A percentile compares a stretch with the other conserved stretches of the same genome.
Conservation (phyloP, 768 basidiomycete genomes). For the Mycena epipterygia region DNA sequence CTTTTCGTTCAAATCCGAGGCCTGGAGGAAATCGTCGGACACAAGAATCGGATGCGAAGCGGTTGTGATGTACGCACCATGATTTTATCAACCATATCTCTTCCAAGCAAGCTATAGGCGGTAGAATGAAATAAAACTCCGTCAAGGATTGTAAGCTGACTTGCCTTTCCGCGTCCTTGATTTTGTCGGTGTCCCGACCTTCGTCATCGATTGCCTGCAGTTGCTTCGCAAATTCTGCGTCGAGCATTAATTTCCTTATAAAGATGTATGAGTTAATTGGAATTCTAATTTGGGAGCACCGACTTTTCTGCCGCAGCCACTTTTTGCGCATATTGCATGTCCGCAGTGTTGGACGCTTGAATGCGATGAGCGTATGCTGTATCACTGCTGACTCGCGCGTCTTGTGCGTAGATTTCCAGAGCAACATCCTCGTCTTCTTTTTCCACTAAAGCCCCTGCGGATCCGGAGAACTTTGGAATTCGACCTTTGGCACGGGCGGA, state of each 20-base stretch:
- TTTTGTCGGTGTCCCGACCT: slow-evolving; percentile 42
- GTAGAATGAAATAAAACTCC: background rate
- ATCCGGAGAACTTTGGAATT: slow-evolving; percentile 37
- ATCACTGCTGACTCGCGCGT: slow-evolving; percentile 47
- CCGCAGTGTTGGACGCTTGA: slow-evolving; percentile 43
- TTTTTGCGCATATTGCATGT: slow-evolving; percentile 51
- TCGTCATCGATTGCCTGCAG: slow-evolving; percentile 48
- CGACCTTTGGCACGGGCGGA: slow-evolving; percentile 44
- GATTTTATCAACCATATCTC: slow-evolving; percentile 42
- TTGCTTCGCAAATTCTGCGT: slow-evolving; percentile 52
- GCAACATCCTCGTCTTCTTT: slow-evolving; percentile 45
- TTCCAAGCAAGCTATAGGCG: slow-evolving; percentile 43
- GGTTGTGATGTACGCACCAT: slow-evolving; percentile 32
- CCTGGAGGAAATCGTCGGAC: slow-evolving; percentile 34
- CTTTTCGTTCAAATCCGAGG: slow-evolving; percentile 44
- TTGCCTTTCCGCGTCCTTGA: slow-evolving; percentile 50
- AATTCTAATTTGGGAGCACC: background rate
- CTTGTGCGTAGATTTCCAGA: slow-evolving; percentile 43
- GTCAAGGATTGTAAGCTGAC: background rate
- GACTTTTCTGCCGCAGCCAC: slow-evolving; percentile 50
- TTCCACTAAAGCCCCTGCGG: background rate
- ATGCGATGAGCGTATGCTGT: slow-evolving; percentile 48
- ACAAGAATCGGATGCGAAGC: background rate
- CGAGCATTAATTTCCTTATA: slow-evolving; percentile 48
- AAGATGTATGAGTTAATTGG: background rate